Evolutionary conservation across 768 basidiomycete genomes (phyloP).

Genomic region (Candolleomyces efflorescens): DNA sequence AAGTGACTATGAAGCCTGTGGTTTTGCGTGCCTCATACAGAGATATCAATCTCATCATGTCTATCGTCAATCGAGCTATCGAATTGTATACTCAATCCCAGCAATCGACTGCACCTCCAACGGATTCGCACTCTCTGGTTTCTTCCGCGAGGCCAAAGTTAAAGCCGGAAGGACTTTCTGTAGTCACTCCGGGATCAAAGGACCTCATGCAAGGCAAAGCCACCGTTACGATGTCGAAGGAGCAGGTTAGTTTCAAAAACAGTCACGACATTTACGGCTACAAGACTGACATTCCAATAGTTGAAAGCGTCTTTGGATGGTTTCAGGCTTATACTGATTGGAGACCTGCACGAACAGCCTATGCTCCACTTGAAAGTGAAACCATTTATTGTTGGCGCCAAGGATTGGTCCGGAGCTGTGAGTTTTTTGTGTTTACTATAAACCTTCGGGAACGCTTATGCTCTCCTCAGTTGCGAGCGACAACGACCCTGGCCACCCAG

Average conservation of each 20-base stretch:
- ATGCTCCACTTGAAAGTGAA: constrained; percentile 86
- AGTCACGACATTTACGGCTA: background rate
- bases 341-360: constrained; percentile 93
- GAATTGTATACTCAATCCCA: constrained; percentile 61
- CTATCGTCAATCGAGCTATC: constrained; percentile 83
- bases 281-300: constrained; percentile 32
- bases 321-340: constrained; percentile 89
- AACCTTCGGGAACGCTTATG: background rate
- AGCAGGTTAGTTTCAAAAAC: constrained; percentile 54
- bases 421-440: constrained; percentile 11
- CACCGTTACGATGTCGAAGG: constrained; percentile 58
- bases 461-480: constrained; percentile 66
- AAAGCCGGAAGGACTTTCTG: constrained; percentile 3
- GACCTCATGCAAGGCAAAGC: constrained; percentile 31
- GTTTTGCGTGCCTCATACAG: constrained; percentile 94
- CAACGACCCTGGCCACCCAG: constrained; percentile 73
- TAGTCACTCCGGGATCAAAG: background rate
- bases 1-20: constrained; percentile 76
- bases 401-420: constrained; percentile 95
- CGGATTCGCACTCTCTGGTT: background rate
- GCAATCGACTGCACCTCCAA: constrained; percentile 11
- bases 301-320: constrained; percentile 85
- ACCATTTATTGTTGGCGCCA: constrained; percentile 75
- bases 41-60: constrained; percentile 85
- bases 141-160: constrained; percentile 2